Base-by-base conservation (phyloP, 768 basidiomycete species). In the Russula compacta region DNA sequence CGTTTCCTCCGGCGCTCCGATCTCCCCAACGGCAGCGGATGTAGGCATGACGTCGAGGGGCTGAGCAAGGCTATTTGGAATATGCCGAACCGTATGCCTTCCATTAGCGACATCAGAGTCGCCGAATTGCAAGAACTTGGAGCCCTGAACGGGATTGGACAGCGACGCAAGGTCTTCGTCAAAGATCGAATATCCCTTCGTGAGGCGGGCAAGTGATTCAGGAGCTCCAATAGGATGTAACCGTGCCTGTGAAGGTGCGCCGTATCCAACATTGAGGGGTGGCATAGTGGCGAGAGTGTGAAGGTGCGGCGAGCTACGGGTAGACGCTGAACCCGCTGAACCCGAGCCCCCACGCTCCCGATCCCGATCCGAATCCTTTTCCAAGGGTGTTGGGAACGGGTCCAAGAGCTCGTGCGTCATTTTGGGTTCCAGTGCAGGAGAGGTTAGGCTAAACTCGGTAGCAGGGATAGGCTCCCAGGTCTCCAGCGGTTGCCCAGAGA, bases 31-130 rank as follows among this genome's bases (percentile, higher is more conserved):
- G 29, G 38, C 12, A 40, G 19, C 12, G 14, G 57, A 42, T 43
- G 52, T 24, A 53, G 56, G 35, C 35, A 49, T 51, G 56, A 39
- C 46, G n/a, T 62, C 52, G 32, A 85, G 72, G 24, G 84, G 81
- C 54, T 78, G 73, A 64, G 83, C 80, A 33, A 85, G 73, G 67
- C 79, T 77, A 50, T 78, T 77, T 38, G 85, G 81, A 59, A 87
- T 81, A 58, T 83, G 72, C 10, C 79, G 78, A 52, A 79, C 73
- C 29, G 80, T 78, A 33, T 71, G 73, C 12, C 78, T 77, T 47
- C 77, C 65, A 56, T 71, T 68, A 32, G 68, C 69, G 1, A 70
- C 63, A 43, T 78, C 77, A 44, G 70, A 58, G 60, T 83, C 83
- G 50, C 70, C 71, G 64, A 87, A 86, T 7, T 84, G 82, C 38